phyloP scores from a whole-genome alignment of 768 basidiomycete species.

The Tulasnella sp. region DNA sequence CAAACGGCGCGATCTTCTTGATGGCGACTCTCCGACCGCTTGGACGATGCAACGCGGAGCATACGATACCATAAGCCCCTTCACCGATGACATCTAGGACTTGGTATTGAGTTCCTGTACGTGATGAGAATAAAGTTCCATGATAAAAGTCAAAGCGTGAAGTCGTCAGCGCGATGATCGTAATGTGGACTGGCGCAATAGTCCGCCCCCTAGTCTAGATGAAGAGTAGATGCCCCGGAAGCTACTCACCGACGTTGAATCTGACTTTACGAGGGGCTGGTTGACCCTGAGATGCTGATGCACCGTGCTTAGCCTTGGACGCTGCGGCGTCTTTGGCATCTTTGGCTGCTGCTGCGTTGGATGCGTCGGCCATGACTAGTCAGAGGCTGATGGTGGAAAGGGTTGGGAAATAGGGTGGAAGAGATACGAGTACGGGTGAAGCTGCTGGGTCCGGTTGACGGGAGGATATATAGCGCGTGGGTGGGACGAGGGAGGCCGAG shows the following conservation, averaged over 20 bases:
- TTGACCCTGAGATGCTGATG: slow-evolving; percentile 30
- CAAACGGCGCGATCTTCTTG: slow-evolving; percentile 93
- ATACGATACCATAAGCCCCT: slow-evolving; percentile 92
- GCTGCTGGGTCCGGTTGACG: not conserved
- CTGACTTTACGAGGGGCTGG: slow-evolving; percentile 30
- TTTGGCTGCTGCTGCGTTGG: slow-evolving; percentile 14
- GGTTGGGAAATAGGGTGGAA: not conserved
- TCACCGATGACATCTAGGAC: slow-evolving; percentile 86
- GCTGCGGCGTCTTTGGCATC: slow-evolving; percentile 27
- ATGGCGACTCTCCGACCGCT: slow-evolving; percentile 87
- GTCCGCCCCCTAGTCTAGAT: not conserved
- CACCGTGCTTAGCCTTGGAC: slow-evolving; percentile 28
- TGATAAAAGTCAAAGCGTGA: not conserved
- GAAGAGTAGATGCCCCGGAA: not conserved
- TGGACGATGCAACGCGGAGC: slow-evolving; percentile 73
- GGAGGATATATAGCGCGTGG: slow-evolving; percentile 7
- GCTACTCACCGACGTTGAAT: slow-evolving; percentile 30
- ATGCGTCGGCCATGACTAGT: slow-evolving; percentile 25
- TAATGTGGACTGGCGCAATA: slow-evolving; percentile 10
- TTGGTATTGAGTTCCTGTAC: slow-evolving; percentile 48
- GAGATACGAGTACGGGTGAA: not conserved
- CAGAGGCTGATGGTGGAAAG: not conserved
- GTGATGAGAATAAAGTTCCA: not conserved
- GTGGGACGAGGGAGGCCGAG: not conserved
- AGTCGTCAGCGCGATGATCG: slow-evolving; percentile 5